These are phyloP conservation scores for Lycium barbarum DNA, from an alignment of 257 asterid species.

Conservation along the genomic window DNA sequence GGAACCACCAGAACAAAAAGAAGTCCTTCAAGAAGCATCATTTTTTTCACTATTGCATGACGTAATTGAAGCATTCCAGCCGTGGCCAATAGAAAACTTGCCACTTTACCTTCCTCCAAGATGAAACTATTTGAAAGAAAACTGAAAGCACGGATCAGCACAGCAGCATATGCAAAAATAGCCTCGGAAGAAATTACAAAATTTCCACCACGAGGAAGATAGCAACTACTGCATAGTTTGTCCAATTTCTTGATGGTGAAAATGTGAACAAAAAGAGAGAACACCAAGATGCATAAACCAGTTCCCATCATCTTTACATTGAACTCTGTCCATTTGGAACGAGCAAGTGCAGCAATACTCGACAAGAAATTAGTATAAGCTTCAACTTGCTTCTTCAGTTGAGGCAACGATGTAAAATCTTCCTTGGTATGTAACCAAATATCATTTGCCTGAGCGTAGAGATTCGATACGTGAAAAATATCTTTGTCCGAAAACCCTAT, in stretches of 20 bases:
- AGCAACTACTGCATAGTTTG: conserved; percentile 52
- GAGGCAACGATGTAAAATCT: conserved; percentile 48
- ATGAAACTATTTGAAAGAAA: conserved; percentile 94
- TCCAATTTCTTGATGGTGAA: conserved; percentile 66
- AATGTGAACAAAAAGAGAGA: conserved; percentile 65
- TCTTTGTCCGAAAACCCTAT: conserved; percentile 94
- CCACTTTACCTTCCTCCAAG: conserved; percentile 95
- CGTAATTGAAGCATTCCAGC: conserved; percentile 79
- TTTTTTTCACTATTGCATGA: conserved; percentile 59
- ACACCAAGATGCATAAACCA: conserved; percentile 77
- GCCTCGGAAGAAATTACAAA: conserved; percentile 49
- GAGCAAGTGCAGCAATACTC: conserved; percentile 85
- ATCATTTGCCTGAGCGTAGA: conserved; percentile 77
- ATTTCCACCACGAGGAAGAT: conserved; percentile 47
- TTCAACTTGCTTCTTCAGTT: conserved; percentile 61
- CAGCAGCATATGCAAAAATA: conserved; percentile 56
- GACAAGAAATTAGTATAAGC: conserved; percentile 73
- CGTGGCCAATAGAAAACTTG: conserved; percentile 91
- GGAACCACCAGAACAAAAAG: conserved; percentile 74
- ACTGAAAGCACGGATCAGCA: conserved; percentile 87
- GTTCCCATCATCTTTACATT: conserved; percentile 80
- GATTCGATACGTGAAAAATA: conserved; percentile 64
- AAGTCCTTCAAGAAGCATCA: conserved; percentile 71
- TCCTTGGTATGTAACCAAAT: conserved; percentile 66
- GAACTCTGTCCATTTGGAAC: conserved; percentile 98